Evolutionary conservation across 371 early-diverging fungal species (phyloP).

Genomic region (Zopfochytrium polystomum): DNA sequence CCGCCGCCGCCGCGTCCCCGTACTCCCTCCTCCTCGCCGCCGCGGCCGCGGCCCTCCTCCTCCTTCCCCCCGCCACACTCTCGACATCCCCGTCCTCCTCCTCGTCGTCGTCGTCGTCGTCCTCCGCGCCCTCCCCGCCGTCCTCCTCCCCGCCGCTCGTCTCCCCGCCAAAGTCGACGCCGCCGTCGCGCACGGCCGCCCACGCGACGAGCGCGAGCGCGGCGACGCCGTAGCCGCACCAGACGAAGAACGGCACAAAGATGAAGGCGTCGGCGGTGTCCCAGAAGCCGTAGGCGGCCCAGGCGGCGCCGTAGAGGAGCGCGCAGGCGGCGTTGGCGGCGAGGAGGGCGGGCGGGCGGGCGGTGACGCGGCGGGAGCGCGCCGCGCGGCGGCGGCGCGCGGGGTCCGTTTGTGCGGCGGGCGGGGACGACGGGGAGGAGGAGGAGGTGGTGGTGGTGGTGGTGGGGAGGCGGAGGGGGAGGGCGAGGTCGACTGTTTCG

Average conservation of each 20-base stretch:
- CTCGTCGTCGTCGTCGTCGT: no score
- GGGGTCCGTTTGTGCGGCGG: no score
- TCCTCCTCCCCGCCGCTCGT: no score
- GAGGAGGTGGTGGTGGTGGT: background rate
- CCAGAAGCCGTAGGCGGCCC: constrained; percentile 12
- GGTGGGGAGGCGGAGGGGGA: background rate
- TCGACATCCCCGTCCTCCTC: no score
- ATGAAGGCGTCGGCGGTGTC: constrained; percentile 6
- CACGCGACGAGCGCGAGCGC: background rate
- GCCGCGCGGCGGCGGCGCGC: no score
- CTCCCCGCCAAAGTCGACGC: background rate
- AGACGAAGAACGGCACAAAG: background rate
- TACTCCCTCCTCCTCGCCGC: no score
- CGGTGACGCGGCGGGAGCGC: no score
- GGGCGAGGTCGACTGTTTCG: background rate
- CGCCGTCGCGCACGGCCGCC: background rate
- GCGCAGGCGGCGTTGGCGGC: background rate
- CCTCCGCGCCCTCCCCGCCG: no score
- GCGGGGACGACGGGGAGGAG: no score
- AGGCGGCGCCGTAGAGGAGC: background rate
- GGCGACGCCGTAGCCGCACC: background rate
- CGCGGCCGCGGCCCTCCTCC: no score
- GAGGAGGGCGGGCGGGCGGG: background rate
- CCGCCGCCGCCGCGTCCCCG: no score
- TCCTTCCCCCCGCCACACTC: no score